Conservation (phyloP, 169 alveolate species). For the Plasmodium billcollinsi region DNA sequence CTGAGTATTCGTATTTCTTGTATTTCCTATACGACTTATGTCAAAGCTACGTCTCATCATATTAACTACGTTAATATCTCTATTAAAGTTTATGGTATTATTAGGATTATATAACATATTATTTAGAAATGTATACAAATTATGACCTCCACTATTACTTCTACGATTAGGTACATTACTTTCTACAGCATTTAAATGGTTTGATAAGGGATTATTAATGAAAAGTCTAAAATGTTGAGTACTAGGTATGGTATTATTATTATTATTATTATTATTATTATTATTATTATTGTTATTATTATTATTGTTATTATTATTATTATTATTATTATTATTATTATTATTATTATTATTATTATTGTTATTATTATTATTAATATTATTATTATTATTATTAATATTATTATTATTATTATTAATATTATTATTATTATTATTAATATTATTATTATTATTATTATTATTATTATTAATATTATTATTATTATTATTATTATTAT, state of each 20-base stretch:
- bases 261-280: neutral
- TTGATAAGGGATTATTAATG: constrained; percentile 10
- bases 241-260: constrained; percentile 1
- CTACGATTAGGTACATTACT: neutral
- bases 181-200: too few species aligned
- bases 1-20: neutral
- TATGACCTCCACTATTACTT: constrained; percentile 8
- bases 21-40: neutral
- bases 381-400: too few species aligned
- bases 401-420: neutral
- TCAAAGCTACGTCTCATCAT: neutral
- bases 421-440: neutral
- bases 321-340: neutral
- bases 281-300: neutral
- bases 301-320: neutral
- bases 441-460: too few species aligned
- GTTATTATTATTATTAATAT: too few species aligned
- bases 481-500: neutral
- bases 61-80: neutral
- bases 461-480: neutral
- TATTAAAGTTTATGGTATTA: constrained; percentile 25
- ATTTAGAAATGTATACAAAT: neutral
- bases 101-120: constrained; percentile 26
- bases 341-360: neutral
- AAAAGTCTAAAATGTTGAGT: constrained; percentile 37